Percentiles rank a stretch among this genome's conserved stretches.
These are phyloP conservation scores for Tuber borchii DNA, from an alignment of 495 filamentous ascomycete species.

Conservation along the genomic window DNA sequence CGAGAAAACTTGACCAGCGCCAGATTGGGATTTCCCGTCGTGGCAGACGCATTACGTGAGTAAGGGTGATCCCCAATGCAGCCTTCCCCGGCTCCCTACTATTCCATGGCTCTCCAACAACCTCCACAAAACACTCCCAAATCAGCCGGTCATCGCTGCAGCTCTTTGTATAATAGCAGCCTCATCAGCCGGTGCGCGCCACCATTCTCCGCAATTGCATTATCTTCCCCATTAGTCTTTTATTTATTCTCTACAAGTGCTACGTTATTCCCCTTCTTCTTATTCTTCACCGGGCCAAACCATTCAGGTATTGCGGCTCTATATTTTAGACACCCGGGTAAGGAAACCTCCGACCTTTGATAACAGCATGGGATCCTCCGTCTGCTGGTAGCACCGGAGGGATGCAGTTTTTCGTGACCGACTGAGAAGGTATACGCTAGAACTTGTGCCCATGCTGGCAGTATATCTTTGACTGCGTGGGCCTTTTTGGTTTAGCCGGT, in stretches of 20 bases:
- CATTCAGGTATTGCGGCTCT: not conserved
- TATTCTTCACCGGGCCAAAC: not conserved
- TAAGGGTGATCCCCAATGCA: constrained; percentile 38
- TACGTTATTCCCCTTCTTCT: constrained; percentile 43
- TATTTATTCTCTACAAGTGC: constrained; percentile 11
- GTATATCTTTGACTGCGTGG: not conserved
- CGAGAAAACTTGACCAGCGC: constrained; percentile 40
- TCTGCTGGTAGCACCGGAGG: not conserved
- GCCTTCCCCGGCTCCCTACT: constrained; percentile 34
- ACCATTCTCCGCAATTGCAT: constrained; percentile 6
- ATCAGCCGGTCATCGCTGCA: constrained; percentile 54
- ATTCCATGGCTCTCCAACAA: constrained; percentile 41
- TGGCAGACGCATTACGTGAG: constrained; percentile 39
- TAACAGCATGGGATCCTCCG: not conserved
- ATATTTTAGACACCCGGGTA: not conserved
- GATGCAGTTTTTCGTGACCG: too few species aligned
- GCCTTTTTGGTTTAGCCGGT: not conserved
- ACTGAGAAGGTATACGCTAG: not conserved
- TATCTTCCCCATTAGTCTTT: constrained; percentile 14
- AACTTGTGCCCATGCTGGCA: not conserved
- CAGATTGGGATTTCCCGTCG: constrained; percentile 44
- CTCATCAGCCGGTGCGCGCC: constrained; percentile 20
- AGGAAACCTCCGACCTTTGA: not conserved
- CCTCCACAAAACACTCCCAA: constrained; percentile 48
- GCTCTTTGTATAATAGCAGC: constrained; percentile 36